Percentiles rank a stretch among this genome's conserved stretches.
These are phyloP conservation scores for Alternaria gaisen DNA, from an alignment of 2,329 filamentous ascomycete species.

Conservation along the genomic window DNA sequence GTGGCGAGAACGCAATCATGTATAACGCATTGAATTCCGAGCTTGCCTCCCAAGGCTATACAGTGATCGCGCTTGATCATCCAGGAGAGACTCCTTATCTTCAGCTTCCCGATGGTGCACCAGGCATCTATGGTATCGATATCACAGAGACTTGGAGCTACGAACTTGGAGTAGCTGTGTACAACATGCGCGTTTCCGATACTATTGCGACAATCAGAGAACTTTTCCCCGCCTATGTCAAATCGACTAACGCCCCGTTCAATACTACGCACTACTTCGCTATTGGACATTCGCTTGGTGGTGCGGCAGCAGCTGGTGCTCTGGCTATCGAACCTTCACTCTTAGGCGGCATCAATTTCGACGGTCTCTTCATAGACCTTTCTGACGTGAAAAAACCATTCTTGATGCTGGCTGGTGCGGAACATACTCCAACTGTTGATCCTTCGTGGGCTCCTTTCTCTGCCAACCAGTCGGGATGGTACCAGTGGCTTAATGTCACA, in stretches of 20 bases:
- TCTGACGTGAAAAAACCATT: constrained; percentile 29
- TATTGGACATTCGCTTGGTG: constrained; percentile 26
- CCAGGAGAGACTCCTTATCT: constrained; percentile 26
- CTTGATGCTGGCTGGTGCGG: constrained; percentile 27
- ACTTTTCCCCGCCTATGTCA: constrained; percentile 12
- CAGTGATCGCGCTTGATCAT: constrained; percentile 25
- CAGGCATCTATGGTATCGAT: constrained; percentile 16
- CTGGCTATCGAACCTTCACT: constrained; percentile 1
- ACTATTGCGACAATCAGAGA: constrained; percentile 1
- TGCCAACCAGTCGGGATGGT: constrained; percentile 33
- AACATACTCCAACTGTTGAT: constrained; percentile 26
- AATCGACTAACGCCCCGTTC: constrained; percentile 7
- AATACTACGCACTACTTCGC: constrained; percentile 12
- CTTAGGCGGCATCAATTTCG: constrained; percentile 10
- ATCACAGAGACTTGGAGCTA: constrained; percentile 1
- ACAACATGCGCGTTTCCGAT: constrained; percentile 10
- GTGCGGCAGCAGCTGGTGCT: constrained; percentile 10
- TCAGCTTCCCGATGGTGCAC: constrained; percentile 6
- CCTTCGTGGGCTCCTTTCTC: constrained; percentile 31
- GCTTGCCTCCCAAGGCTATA: constrained; percentile 22
- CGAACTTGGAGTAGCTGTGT: constrained; percentile 1
- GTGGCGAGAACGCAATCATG: constrained; percentile 11
- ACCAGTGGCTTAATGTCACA: constrained; percentile 28
- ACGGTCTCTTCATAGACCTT: constrained; percentile 21
- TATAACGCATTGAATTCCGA: constrained; percentile 16